Evolutionary conservation across 495 filamentous ascomycete species (phyloP).

Genomic region (Xylaria palmicola): DNA sequence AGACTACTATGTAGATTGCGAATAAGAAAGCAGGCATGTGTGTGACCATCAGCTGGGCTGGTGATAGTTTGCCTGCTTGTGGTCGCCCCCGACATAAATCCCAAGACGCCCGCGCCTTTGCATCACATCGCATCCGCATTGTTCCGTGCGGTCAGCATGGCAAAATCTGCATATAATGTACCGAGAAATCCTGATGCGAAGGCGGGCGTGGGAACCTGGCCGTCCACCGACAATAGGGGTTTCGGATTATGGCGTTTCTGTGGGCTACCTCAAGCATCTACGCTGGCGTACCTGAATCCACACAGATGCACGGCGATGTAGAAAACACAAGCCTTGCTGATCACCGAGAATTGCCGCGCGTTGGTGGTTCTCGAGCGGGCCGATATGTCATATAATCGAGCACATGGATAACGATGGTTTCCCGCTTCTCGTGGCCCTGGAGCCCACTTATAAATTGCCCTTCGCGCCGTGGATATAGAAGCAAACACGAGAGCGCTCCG

Average conservation of each 20-base stretch:
- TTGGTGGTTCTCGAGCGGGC: slow-evolving; percentile 11
- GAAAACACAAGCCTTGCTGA: slow-evolving; percentile 9
- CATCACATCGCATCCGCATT: not conserved
- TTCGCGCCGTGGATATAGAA: not conserved
- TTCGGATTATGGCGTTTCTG: slow-evolving; percentile 13
- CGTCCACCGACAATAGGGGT: slow-evolving; percentile 1
- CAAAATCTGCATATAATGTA: not conserved
- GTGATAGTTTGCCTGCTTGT: slow-evolving; percentile 1
- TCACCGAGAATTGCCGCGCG: slow-evolving; percentile 6
- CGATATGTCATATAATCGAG: slow-evolving; percentile 7
- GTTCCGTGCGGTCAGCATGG: not conserved
- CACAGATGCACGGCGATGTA: slow-evolving; percentile 7
- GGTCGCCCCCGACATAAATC: not conserved
- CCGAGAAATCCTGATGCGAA: not conserved
- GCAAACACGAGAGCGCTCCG: not conserved
- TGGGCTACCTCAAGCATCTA: slow-evolving; percentile 4
- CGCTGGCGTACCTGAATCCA: slow-evolving; percentile 5
- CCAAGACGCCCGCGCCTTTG: not conserved
- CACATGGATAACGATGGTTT: not conserved
- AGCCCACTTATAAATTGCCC: not conserved
- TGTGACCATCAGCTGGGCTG: not conserved
- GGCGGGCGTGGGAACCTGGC: not conserved
- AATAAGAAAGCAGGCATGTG: not conserved
- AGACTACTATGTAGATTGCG: too few relatives aligned
- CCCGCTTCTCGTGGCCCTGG: not conserved